Evolutionary conservation across 2,329 filamentous ascomycete genomes (phyloP).

Genomic region (Myotisia sp.): DNA sequence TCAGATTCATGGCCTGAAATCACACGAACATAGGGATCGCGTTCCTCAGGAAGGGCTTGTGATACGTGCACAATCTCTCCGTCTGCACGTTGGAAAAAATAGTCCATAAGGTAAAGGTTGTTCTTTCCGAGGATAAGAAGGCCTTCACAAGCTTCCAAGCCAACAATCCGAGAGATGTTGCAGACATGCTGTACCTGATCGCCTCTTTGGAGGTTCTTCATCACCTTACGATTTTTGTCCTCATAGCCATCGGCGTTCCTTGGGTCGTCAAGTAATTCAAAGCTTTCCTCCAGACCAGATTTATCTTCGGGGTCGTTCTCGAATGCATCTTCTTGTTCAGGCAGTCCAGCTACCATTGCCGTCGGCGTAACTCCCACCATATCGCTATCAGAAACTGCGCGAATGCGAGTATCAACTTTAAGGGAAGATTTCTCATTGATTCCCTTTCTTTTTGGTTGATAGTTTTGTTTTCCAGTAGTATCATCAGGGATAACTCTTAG

Average conservation of each 20-base stretch:
- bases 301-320: constrained; percentile 23
- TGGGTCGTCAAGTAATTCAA: constrained; percentile 88
- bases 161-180: constrained; percentile 88
- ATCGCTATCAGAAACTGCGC: constrained; percentile 24
- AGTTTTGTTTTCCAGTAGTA: constrained; percentile 52
- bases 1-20: constrained; percentile 63
- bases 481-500: constrained; percentile 71
- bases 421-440: constrained; percentile 30
- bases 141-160: constrained; percentile 84
- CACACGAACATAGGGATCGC: constrained; percentile 88
- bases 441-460: constrained; percentile 68
- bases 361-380: constrained; percentile 30
- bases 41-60: constrained; percentile 82
- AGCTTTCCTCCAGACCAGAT: constrained; percentile 63
- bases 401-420: constrained; percentile 34
- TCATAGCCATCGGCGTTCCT: constrained; percentile 77
- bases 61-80: constrained; percentile 95
- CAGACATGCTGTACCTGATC: constrained; percentile 88
- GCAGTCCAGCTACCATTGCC: constrained; percentile 19
- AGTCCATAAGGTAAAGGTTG: constrained; percentile 85
- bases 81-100: constrained; percentile 86
- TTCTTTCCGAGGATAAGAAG: constrained; percentile 87
- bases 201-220: constrained; percentile 79
- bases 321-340: constrained; percentile 19
- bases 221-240: constrained; percentile 95